Base-by-base conservation (phyloP, 768 basidiomycete genomes). In the Clitopilus hobsonii region DNA sequence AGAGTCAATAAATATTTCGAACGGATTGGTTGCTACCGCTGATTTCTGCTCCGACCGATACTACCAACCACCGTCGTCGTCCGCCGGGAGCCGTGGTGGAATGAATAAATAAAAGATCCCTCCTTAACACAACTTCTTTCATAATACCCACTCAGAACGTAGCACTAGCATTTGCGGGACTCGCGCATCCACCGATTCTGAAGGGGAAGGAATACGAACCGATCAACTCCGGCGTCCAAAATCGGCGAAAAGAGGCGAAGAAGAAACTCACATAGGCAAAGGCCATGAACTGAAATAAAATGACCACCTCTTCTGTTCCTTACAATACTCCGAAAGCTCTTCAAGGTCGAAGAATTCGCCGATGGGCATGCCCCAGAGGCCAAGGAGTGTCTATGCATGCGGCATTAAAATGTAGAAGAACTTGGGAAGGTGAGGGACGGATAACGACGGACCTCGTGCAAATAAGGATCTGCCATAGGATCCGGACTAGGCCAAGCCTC, bases 211-310 rank as follows among this genome's bases (percentile, higher is more conserved):
- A 26, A 3, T 25, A 16, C 3, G 18, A 26, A 52, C 22, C n/a
- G 13, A 7, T 25, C 25, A 24, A n/a, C n/a, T n/a, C n/a, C n/a
- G n/a, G n/a, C 23, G 16, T 14, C 6, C 45, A 38, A 50, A n/a
- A 30, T 49, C 18, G 11, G 13, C n/a, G 14, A 49, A 49, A n/a
- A 16, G 25, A 25, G 11, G 22, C n/a, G 28, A 8, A 54, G 30
- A 28, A 27, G 25, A 52, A 25, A 65, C 81, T 54, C 60, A 86
- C 85, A 88, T 80, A 62, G 85, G 78, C 54, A 88, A 69, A 1
- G 86, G 85, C 84, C 83, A 86, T 4, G 84, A 86, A 0, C 83
- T 75, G 69, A 88, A 86, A 75, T 86, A 88, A 65, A 89, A 87
- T 5, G 82, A 83, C 63, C 84, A 87, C 58, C 84, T 69, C 2